Base-by-base conservation (phyloP, 495 filamentous ascomycete genomes). In the Penicillium goetzii region DNA sequence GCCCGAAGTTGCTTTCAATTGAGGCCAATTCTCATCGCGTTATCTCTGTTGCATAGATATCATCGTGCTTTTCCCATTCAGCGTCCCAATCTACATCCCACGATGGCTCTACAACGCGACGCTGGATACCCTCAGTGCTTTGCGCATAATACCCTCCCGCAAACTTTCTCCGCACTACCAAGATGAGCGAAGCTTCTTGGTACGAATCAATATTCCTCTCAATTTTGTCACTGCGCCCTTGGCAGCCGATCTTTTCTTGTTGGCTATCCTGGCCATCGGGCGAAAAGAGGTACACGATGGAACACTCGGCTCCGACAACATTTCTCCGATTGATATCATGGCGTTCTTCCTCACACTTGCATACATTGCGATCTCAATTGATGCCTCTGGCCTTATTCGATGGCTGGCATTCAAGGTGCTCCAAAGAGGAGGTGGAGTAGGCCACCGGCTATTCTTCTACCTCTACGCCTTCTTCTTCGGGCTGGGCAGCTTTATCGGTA, bases 321-420 rank as follows among this genome's bases (percentile, higher is more conserved):
- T 90, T 67, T 78, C 74, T 2, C 86, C 87, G 0, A 78, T 86
- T 61, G 85, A 88, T 56, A 89, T 90, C 67, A 87, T 90, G 83
- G 71, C 74, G 38, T 89, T 90, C 74, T 90, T 90, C 76, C 77
- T 89, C 57, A 86, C 88, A 0, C 75, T 89, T n/a, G 86, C 88
- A 4, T 90, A 90, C 72, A 89, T 90, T 66, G 88, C 88, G 56
- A 90, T 90, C 60, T 90, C 88, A 4, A 87, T 90, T 69, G 88
- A 90, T 65, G 86, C 87, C 2, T 89, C 88, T 4, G 88, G 88
- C 21, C 74, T 89, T 9, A 89, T 90, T 65, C 69, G 86, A 47
- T 90, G 78, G 55, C 72, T 90, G 51, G 86, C 88, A 0, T 89
- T 88, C 77, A 88, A 83, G 60, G 88, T 90, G 1, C 81, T 89